phyloP scores from a whole-genome alignment of 129 eudicot genomes.

The Rutidosis leptorrhynchoides region DNA sequence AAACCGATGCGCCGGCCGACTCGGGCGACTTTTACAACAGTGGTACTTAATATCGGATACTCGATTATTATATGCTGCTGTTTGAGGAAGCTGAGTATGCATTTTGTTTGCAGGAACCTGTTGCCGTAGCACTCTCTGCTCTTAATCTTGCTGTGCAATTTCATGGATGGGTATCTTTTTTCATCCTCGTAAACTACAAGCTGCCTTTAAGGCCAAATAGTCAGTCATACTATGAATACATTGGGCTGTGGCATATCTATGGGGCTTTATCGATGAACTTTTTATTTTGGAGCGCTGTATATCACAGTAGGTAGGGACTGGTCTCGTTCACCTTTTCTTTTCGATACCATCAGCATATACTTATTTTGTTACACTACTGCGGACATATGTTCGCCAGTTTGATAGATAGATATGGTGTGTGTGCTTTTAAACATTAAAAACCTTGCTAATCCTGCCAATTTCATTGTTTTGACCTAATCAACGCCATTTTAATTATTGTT shows the following conservation, averaged over 20 bases:
- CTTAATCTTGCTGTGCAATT: constrained; percentile 90
- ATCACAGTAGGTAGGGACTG: constrained; percentile 75
- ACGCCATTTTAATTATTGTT: no score
- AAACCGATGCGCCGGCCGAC: no score
- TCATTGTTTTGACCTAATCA: no score
- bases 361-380: not conserved
- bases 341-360: not conserved
- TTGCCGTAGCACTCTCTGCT: constrained; percentile 79
- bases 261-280: constrained; percentile 81
- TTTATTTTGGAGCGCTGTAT: constrained; percentile 92
- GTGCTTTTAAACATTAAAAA: no score
- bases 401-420: not conserved
- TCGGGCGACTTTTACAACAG: no score
- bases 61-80: constrained; percentile 16
- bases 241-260: constrained; percentile 86
- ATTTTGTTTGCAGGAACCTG: constrained; percentile 72
- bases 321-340: not conserved
- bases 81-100: not conserved
- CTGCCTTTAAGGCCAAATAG: constrained; percentile 65
- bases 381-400: not conserved
- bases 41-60: constrained; percentile 11
- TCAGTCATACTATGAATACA: constrained; percentile 70
- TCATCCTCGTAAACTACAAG: constrained; percentile 85
- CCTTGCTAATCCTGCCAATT: no score
- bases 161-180: constrained; percentile 98